Evolutionary conservation across 805 yeast genomes (phyloP), one percentile per base, ranked within the genome.

Genomic region (Suhomyces sp.): DNA sequence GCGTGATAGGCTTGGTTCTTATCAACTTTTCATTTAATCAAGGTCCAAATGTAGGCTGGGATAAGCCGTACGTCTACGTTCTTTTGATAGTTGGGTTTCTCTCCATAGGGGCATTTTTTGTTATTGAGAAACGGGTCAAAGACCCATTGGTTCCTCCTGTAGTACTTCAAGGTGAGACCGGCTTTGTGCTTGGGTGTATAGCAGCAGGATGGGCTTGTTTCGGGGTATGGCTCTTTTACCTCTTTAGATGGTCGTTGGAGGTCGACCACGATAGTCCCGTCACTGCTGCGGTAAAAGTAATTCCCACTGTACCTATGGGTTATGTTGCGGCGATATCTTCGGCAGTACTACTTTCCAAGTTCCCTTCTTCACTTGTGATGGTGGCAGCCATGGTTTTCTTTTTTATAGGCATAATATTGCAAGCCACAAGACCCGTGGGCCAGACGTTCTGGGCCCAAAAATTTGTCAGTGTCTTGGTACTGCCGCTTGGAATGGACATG

Each of bases 121-220:
- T 43, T 20, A 17, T 49, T 17, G 55, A 51, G 21, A 48, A 35
- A 13, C 31, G 43, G 7, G 61, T 50, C 17, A 29, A 48, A 20
- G 46, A 57, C 24, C 62, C 62, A 3, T 49, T 59, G 48, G 55
- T 59, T 1, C 61, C 61, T 3, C 48, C 53, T 2, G 46, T 31
- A 10, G 50, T 27, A 6, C 45, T 59, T 22, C 13, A 37, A 43
- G 62, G 62, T 6, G 61, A 59, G 6, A 54, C 55, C 2, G 61
- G 57, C 8, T 56, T 53, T 15, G 58, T 59, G 13, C 50, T 59
- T 24, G 60, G 57, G 17, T 59, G 62, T 43, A 50, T 59, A 17
- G 55, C 61, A 1, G 58, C 59, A 8, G 62, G 62, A 2, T 59
- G 62, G 62, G 54, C 61, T 15, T 57, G 61, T 40, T 59, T 59